These are phyloP conservation scores for Neofusicoccum ribis DNA, from an alignment of 2,329 filamentous ascomycete species.

Conservation along the genomic window DNA sequence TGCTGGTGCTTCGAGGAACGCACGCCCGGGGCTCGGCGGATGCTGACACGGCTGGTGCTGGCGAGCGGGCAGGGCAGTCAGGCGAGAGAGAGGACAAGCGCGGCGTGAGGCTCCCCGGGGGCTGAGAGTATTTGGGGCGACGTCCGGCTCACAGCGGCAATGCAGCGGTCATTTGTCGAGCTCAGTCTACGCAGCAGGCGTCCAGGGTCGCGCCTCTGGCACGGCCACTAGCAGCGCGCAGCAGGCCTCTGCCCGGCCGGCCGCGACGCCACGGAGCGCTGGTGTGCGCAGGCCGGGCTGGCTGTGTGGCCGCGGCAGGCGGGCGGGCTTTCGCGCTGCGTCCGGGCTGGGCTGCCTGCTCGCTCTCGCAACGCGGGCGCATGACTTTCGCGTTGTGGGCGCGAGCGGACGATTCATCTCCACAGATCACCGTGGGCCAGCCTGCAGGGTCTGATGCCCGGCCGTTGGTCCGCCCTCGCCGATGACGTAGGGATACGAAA, in stretches of 20 bases:
- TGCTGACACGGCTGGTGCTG: background rate
- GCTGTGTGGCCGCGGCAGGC: background rate
- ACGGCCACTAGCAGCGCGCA: constrained; percentile 12
- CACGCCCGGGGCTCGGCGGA: background rate
- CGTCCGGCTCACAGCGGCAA: constrained; percentile 1
- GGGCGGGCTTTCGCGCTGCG: background rate
- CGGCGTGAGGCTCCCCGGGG: constrained; percentile 9
- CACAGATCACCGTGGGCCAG: constrained; percentile 8
- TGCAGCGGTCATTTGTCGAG: background rate
- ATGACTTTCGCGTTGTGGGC: constrained; percentile 4
- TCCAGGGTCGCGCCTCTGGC: constrained; percentile 2
- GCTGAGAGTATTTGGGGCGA: constrained; percentile 13
- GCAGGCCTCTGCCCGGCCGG: background rate
- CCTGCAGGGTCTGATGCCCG: constrained; percentile 13
- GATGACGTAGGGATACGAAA: constrained; percentile 12
- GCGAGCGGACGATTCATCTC: constrained; percentile 4
- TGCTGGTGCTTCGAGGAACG: background rate
- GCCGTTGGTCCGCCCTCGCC: constrained; percentile 9
- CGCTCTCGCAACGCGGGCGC: background rate
- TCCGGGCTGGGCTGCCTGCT: background rate
- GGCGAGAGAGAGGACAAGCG: background rate
- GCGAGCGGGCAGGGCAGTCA: background rate
- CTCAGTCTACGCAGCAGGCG: background rate
- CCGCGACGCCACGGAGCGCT: constrained; percentile 8
- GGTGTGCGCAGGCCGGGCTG: background rate